Percentiles rank a stretch among this genome's conserved stretches.
Evolutionary conservation across 352 stramenopile species (phyloP).

Genomic region (Globisporangium viniferum): DNA sequence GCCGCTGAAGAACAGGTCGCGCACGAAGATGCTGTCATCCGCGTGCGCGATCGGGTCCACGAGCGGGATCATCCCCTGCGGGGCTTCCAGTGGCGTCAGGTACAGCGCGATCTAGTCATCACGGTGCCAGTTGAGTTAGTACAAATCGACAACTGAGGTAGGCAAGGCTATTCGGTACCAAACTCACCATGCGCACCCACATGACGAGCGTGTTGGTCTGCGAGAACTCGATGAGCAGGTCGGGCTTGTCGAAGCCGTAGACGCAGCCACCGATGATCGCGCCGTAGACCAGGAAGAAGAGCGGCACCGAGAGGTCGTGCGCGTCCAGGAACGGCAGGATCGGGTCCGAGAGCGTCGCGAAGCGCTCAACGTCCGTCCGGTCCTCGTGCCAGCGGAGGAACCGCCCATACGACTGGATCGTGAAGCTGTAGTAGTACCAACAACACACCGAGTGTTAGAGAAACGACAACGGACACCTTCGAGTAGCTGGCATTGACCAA

Average conservation of each 20-base stretch:
- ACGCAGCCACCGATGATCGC: slow-evolving; percentile 19
- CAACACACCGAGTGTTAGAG: neutral
- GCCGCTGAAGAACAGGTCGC: slow-evolving; percentile 38
- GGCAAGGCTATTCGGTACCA: neutral
- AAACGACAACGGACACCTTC: neutral
- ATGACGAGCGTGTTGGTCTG: slow-evolving; percentile 33
- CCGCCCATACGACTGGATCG: slow-evolving; percentile 23
- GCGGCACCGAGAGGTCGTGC: slow-evolving; percentile 25
- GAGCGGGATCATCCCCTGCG: slow-evolving; percentile 24
- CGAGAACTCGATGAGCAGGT: slow-evolving; percentile 30
- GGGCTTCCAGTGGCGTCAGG: slow-evolving; percentile 30
- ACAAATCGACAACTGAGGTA: neutral
- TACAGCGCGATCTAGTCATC: slow-evolving; percentile 23
- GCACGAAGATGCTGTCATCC: slow-evolving; percentile 26
- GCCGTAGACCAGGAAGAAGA: slow-evolving; percentile 33
- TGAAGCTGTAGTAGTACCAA: slow-evolving; percentile 10
- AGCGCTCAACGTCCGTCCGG: slow-evolving; percentile 25
- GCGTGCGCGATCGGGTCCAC: slow-evolving; percentile 28
- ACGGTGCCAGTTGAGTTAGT: neutral
- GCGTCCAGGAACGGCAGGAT: slow-evolving; percentile 22
- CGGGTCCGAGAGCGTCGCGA: slow-evolving; percentile 27
- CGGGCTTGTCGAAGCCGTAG: slow-evolving; percentile 31
- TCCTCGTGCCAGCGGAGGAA: slow-evolving; percentile 36
- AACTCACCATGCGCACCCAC: slow-evolving; percentile 32
- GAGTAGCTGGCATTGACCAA: neutral